Percentiles rank a stretch among this genome's conserved stretches.
These are phyloP conservation scores for Xerocomus cyaneibrunnescens DNA, from an alignment of 1,284 basidiomycete genomes.

Conservation along the genomic window DNA sequence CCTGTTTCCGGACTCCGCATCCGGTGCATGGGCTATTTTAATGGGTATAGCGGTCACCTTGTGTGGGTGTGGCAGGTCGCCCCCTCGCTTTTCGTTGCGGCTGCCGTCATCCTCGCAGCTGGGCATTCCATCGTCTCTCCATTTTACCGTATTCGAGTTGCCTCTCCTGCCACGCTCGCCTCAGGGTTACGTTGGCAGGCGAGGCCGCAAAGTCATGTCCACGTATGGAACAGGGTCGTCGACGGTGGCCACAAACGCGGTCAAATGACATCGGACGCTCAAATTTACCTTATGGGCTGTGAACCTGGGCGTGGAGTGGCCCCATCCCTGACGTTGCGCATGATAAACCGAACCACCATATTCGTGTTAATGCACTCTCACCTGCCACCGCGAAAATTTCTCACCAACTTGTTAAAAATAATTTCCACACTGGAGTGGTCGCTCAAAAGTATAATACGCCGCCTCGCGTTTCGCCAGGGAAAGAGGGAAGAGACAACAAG, in stretches of 20 bases:
- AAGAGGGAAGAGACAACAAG: not conserved
- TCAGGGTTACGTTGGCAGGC: slow-evolving; percentile 9
- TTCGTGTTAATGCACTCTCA: slow-evolving; percentile 17
- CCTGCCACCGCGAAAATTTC: slow-evolving; percentile 2
- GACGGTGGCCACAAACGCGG: slow-evolving; percentile 5
- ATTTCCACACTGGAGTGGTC: not conserved
- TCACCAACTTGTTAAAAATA: slow-evolving; percentile 7
- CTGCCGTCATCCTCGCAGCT: slow-evolving; percentile 24
- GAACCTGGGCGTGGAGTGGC: slow-evolving; percentile 1
- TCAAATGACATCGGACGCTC: slow-evolving; percentile 2
- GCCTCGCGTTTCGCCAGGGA: not conserved
- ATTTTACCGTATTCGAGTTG: slow-evolving; percentile 16
- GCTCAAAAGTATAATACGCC: not conserved
- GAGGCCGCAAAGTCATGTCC: slow-evolving; percentile 22
- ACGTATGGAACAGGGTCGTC: slow-evolving; percentile 11
- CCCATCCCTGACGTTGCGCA: slow-evolving; percentile 12
- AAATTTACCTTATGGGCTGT: not conserved
- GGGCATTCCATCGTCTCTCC: slow-evolving; percentile 3
- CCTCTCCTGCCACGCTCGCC: slow-evolving; percentile 8
- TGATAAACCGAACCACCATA: slow-evolving; percentile 3
- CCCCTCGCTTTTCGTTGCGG: slow-evolving; percentile 4
- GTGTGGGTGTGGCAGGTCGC: slow-evolving; percentile 15
- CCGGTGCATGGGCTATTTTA: slow-evolving; percentile 9
- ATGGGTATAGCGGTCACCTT: not conserved
- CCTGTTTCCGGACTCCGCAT: not conserved